Conservation (phyloP, 176 grass and related monocot species). For the Triticum urartu region DNA sequence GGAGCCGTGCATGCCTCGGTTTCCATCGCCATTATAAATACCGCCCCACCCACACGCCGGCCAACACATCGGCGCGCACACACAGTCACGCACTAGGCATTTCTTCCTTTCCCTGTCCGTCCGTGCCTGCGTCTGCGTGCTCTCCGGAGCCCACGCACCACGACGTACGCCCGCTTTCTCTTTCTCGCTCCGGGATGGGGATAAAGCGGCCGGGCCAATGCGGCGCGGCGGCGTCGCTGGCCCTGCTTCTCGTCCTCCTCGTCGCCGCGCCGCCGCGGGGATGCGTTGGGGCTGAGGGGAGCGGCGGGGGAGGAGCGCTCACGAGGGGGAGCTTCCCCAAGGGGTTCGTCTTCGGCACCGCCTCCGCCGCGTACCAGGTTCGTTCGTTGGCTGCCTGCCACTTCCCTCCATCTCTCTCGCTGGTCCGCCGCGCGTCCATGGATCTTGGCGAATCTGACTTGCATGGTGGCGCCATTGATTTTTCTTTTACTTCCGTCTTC, state of each 20-base stretch:
- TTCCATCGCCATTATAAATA: conserved; percentile 41
- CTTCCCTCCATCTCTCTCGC: background rate
- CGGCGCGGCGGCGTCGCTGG: background rate
- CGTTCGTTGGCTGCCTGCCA: too few species aligned
- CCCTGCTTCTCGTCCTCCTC: background rate
- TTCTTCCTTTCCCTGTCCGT: background rate
- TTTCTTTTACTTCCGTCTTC: too few species aligned
- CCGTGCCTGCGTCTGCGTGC: background rate
- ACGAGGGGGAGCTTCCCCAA: conserved; percentile 74
- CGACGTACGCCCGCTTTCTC: background rate
- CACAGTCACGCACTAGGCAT: background rate
- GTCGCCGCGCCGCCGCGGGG: conserved; percentile 12
- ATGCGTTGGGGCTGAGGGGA: conserved; percentile 39
- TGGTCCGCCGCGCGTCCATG: background rate
- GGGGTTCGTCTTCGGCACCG: conserved; percentile 90
- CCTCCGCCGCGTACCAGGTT: conserved; percentile 90
- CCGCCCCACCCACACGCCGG: background rate
- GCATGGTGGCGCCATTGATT: background rate
- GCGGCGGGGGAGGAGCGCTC: conserved; percentile 37
- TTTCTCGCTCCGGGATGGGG: background rate
- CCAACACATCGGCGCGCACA: background rate
- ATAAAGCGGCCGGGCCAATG: conserved; percentile 20
- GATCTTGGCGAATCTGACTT: background rate
- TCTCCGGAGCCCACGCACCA: conserved; percentile 44
- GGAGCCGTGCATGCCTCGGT: conserved; percentile 11